Evolutionary conservation across 345 rosid genomes (phyloP), one percentile per base, ranked within the genome.

Genomic region (Hibiscus syriacus): DNA sequence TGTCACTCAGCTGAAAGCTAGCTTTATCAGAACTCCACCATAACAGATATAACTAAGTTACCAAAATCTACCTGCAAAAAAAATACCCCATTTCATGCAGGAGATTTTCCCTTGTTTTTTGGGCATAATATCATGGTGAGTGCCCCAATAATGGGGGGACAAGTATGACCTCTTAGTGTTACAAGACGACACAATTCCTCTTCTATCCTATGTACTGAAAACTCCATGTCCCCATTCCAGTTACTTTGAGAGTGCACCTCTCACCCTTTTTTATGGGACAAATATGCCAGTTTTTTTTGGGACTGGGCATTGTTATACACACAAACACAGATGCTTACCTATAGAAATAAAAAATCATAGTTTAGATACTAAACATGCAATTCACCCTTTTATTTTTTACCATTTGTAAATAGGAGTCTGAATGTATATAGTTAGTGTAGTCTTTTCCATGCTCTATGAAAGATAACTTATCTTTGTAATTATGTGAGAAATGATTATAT

Each of bases 91-190:
- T 45, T 19, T 39, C 30, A 46, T 6, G 23, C 38, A 25, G 69
- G 60, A 10, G 6, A 3, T 23, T 22, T 53, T 23, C 9, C 19
- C 17, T n/a, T 1, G 10, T 9, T 19, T 32, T 4, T 6, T 10
- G 2, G 7, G 12, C 26, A 19, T 17, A 14, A 25, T 54, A 55
- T 55, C 19, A 9, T 29, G 64, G 26, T 64, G 69, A 56, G 55
- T 58, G 65, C 56, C 59, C 66, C 41, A 77, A 58, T 67, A 54
- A 77, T 66, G 79, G 55, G 82, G 78, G 49, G 82, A 74, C 85
- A 78, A 78, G n/a, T 27, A 29, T 61, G 73, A 65, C 53, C 27
- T 50, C 64, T 16, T 68, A 13, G 16, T 62, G 70, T 34, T 25
- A 6, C 50, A 68, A 67, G 73, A 77, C 80, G 79, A 67, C 72